Percentiles rank a stretch among this genome's conserved stretches.
phyloP scores from a whole-genome alignment of 2,329 filamentous ascomycete species.

The Keithomyces neogunnii region DNA sequence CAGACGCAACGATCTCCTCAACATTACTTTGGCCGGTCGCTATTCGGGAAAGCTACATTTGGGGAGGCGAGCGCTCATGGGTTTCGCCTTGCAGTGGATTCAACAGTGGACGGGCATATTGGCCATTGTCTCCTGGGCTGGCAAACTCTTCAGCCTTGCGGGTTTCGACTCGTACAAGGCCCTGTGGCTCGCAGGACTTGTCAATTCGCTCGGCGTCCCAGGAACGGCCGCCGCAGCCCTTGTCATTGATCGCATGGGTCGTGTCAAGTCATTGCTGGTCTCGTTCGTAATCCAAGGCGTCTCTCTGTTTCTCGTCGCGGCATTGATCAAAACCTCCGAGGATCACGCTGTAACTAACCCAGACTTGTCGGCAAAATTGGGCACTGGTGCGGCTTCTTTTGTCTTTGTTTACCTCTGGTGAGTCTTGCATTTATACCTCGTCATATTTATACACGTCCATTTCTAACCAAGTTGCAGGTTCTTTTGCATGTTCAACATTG shows the following conservation, averaged over 20 bases:
- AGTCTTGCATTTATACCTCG: not conserved
- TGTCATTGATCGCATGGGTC: slow-evolving; percentile 41
- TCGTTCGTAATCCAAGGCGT: slow-evolving; percentile 21
- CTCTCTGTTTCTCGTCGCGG: slow-evolving; percentile 21
- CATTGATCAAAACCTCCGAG: slow-evolving; percentile 21
- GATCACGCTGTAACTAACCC: slow-evolving; percentile 7
- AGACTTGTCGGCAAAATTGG: slow-evolving; percentile 10
- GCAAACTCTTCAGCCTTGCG: slow-evolving; percentile 13
- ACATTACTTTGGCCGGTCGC: slow-evolving; percentile 28
- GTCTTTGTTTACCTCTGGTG: slow-evolving; percentile 17
- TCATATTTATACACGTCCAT: not conserved
- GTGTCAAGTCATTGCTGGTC: slow-evolving; percentile 20
- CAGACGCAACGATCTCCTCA: slow-evolving; percentile 28
- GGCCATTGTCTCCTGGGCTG: slow-evolving; percentile 28
- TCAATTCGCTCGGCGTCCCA: slow-evolving; percentile 43
- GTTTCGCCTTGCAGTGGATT: slow-evolving; percentile 32
- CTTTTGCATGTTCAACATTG: slow-evolving; percentile 25
- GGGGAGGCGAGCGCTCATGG: slow-evolving; percentile 30
- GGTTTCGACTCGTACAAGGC: slow-evolving; percentile 16
- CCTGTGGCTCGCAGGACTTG: slow-evolving; percentile 35
- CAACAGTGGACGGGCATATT: slow-evolving; percentile 36
- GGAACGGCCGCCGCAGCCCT: slow-evolving; percentile 42
- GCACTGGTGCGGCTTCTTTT: slow-evolving; percentile 15
- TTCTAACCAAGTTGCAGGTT: slow-evolving; percentile 10
- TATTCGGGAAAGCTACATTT: slow-evolving; percentile 27